A percentile compares a stretch with the other conserved stretches of the same genome.
These are phyloP conservation scores for Diaporthe ampelina DNA, from an alignment of 2,329 filamentous ascomycete species.

Conservation along the genomic window DNA sequence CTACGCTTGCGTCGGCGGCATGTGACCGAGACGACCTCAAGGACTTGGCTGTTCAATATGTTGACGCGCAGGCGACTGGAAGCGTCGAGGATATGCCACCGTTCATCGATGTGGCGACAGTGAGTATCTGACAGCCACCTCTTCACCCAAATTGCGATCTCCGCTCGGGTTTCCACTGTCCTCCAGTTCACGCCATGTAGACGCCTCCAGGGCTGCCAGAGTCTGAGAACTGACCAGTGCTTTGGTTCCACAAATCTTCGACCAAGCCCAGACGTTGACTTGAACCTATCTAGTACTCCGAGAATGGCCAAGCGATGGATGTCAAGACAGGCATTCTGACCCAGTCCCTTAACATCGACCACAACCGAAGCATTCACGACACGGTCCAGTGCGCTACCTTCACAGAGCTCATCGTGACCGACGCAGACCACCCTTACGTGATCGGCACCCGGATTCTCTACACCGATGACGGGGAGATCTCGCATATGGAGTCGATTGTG, in stretches of 20 bases:
- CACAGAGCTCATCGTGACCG: slow-evolving; percentile 46
- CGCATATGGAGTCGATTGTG: slow-evolving; percentile 49
- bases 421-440: slow-evolving; percentile 43
- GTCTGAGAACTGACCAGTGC: too few relatives aligned
- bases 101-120: slow-evolving; percentile 15
- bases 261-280: not conserved
- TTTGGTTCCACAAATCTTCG: too few relatives aligned
- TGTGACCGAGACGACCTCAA: slow-evolving; percentile 17
- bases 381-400: slow-evolving; percentile 48
- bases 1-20: not conserved
- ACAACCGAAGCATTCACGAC: slow-evolving; percentile 47
- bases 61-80: slow-evolving; percentile 12
- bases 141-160: not conserved
- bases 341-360: slow-evolving; percentile 45
- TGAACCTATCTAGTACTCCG: slow-evolving; percentile 36
- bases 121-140: not conserved
- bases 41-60: slow-evolving; percentile 17
- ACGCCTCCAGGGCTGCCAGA: too few relatives aligned
- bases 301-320: slow-evolving; percentile 43
- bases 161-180: not conserved
- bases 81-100: slow-evolving; percentile 26
- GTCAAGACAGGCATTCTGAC: slow-evolving; percentile 44
- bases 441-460: slow-evolving; percentile 51
- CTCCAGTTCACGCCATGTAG: accelerated
- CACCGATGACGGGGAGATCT: slow-evolving; percentile 42